Evolutionary conservation across 805 yeast species (phyloP).

Genomic region (Cyberlindnera mississippiensis): DNA sequence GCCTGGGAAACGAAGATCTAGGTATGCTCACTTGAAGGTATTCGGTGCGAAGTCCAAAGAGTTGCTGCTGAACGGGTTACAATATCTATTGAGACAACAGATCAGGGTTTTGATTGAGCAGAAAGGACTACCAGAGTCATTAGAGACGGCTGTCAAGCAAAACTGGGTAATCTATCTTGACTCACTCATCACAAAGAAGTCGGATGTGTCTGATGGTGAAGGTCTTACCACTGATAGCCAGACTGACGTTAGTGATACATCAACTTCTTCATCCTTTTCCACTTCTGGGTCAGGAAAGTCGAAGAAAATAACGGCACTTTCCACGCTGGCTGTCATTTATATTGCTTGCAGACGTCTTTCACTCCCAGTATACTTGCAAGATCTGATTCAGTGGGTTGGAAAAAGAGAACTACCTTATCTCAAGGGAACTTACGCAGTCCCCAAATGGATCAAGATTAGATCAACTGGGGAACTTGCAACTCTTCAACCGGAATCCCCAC

Average conservation of each 20-base stretch:
- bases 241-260: constrained; percentile 7
- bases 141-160: constrained; percentile 34
- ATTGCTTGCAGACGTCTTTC: constrained; percentile 3
- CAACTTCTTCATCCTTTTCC: background rate
- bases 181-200: constrained; percentile 1
- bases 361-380: constrained; percentile 4
- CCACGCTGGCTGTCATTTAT: constrained; percentile 1
- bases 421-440: background rate
- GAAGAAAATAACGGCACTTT: background rate
- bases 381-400: background rate
- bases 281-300: background rate
- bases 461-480: background rate
- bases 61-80: constrained; percentile 44
- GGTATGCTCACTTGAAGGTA: constrained; percentile 20
- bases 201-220: background rate
- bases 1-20: constrained; percentile 1
- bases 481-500: background rate
- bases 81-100: constrained; percentile 48
- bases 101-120: constrained; percentile 35
- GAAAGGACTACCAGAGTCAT: constrained; percentile 28
- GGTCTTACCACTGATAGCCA: background rate
- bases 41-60: constrained; percentile 48
- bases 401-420: background rate
- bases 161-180: constrained; percentile 33
- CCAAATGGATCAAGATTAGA: background rate